Evolutionary conservation across 108 stramenopile genomes (phyloP).

Genomic region (Discostella pseudostelligera): DNA sequence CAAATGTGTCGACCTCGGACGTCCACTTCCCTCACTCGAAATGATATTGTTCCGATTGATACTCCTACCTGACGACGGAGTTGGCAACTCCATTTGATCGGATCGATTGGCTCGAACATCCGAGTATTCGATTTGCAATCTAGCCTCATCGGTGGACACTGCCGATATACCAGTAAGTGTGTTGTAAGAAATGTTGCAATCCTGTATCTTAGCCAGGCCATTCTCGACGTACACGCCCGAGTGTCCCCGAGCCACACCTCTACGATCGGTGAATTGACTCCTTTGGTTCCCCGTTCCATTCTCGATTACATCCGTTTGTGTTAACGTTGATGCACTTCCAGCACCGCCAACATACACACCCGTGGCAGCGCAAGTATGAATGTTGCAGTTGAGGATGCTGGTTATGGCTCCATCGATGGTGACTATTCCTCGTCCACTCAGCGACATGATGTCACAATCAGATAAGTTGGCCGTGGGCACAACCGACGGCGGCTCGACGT

Average conservation of each 20-base stretch:
- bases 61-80: conserved; percentile 49
- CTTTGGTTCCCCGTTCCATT: conserved; percentile 71
- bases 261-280: conserved; percentile 14
- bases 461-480: conserved; percentile 53
- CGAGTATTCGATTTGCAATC: conserved; percentile 51
- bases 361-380: conserved; percentile 84
- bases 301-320: conserved; percentile 59
- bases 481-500: conserved; percentile 24
- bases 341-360: conserved; percentile 77
- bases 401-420: conserved; percentile 72
- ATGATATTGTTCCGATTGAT: conserved; percentile 51
- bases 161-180: conserved; percentile 76
- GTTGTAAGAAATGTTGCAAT: conserved; percentile 78
- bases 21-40: conserved; percentile 38
- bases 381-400: conserved; percentile 46
- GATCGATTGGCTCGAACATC: conserved; percentile 72
- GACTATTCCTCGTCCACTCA: conserved; percentile 73
- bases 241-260: conserved; percentile 77
- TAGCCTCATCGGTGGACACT: conserved; percentile 69
- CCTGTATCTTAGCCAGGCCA: conserved; percentile 58
- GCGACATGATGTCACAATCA: conserved; percentile 57
- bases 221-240: conserved; percentile 84
- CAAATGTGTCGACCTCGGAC: conserved; percentile 46
- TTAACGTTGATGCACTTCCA: conserved; percentile 53
- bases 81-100: conserved; percentile 73